Conservation (phyloP, 148 eudicot species). For the Dysphania ambrosioides region DNA sequence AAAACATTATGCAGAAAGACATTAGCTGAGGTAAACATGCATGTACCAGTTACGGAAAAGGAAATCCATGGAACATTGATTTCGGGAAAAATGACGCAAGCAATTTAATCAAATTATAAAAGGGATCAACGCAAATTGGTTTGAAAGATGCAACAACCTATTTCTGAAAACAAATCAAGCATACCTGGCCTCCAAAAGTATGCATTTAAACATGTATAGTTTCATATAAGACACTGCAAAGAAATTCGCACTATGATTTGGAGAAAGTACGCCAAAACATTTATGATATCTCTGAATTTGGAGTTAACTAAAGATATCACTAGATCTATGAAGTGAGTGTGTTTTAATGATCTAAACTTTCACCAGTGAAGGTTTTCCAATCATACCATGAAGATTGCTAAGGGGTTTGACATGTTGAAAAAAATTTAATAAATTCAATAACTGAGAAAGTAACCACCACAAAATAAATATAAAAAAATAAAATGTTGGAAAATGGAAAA, state of each 20-base stretch:
- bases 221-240: background rate
- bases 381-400: background rate
- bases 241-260: background rate
- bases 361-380: background rate
- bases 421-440: background rate
- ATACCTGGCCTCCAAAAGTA: background rate
- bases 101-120: background rate
- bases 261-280: background rate
- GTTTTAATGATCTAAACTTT: background rate
- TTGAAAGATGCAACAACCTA: constrained; percentile 1
- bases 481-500: background rate
- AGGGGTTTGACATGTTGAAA: background rate
- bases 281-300: background rate
- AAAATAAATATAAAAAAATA: no score
- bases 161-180: constrained; percentile 1
- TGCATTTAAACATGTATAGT: background rate
- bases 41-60: background rate
- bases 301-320: background rate
- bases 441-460: background rate
- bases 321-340: background rate
- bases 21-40: background rate
- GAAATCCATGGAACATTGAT: background rate
- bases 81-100: background rate
- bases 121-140: background rate
- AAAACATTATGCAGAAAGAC: background rate